Percentiles rank a stretch among this genome's conserved stretches.
Evolutionary conservation across 768 basidiomycete genomes (phyloP).

Genomic region (Arthromyces matolae): DNA sequence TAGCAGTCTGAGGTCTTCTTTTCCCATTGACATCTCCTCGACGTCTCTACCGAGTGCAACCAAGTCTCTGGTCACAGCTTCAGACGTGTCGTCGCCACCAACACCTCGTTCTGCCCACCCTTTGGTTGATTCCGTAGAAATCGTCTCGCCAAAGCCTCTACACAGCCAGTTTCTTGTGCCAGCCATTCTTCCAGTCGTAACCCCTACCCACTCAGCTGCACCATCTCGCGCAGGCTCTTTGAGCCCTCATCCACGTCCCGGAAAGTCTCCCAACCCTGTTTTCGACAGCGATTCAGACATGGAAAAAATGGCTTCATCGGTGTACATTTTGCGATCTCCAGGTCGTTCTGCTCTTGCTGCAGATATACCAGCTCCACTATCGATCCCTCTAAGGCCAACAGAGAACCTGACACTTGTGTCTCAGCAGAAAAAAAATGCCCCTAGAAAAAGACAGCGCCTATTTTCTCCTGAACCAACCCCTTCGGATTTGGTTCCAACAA

Average conservation of each 20-base stretch:
- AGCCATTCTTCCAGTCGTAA: constrained; percentile 1
- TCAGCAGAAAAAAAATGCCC: constrained; percentile 12
- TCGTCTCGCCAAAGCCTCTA: constrained; percentile 16
- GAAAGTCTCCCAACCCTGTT: constrained; percentile 30
- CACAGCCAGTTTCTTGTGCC: constrained; percentile 8
- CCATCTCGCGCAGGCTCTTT: constrained; percentile 1
- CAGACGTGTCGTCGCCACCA: constrained; percentile 17
- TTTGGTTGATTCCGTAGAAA: constrained; percentile 18
- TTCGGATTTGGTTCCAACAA: constrained; percentile 51
- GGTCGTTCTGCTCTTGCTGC: constrained; percentile 12
- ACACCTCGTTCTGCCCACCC: constrained; percentile 1
- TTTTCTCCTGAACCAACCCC: constrained; percentile 26
- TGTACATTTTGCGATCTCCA: constrained; percentile 28
- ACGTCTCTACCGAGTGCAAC: constrained; percentile 3
- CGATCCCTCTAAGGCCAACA: constrained; percentile 18
- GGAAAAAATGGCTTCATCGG: constrained; percentile 23
- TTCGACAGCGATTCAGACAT: constrained; percentile 36
- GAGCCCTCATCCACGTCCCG: constrained; percentile 7
- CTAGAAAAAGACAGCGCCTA: constrained; percentile 37
- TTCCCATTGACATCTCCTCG: constrained; percentile 12
- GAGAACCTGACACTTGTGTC: constrained; percentile 20
- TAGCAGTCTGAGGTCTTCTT: too few relatives aligned
- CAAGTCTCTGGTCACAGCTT: constrained; percentile 16
- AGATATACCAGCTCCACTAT: constrained; percentile 4
- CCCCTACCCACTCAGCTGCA: constrained; percentile 6